Conservation (phyloP, 1,284 basidiomycete species). For the Cystobasidium slooffiae region DNA sequence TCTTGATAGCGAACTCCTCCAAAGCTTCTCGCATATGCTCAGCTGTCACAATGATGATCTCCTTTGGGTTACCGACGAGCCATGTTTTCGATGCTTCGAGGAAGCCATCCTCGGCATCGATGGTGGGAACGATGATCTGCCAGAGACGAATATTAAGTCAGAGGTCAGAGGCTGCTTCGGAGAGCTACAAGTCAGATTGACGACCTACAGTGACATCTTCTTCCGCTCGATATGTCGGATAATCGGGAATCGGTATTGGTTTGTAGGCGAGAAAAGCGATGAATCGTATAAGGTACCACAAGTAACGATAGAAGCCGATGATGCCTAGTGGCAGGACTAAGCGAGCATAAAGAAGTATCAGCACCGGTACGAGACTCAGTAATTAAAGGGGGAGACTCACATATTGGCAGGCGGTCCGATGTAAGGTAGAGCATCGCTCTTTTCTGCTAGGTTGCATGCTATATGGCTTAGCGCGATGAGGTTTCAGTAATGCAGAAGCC, state of each 20-base stretch:
- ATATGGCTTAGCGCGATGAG: too few species aligned
- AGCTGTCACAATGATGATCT: slow-evolving; percentile 91
- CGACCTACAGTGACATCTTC: slow-evolving; percentile 82
- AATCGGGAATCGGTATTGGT: slow-evolving; percentile 81
- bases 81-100: slow-evolving; percentile 74
- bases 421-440: slow-evolving; percentile 65
- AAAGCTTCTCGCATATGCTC: slow-evolving; percentile 84
- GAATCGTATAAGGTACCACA: slow-evolving; percentile 84
- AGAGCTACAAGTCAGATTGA: background rate
- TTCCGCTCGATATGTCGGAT: slow-evolving; percentile 81
- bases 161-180: background rate
- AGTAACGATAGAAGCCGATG: slow-evolving; percentile 87
- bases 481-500: too few species aligned
- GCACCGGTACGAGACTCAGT: too few species aligned
- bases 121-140: slow-evolving; percentile 77
- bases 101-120: slow-evolving; percentile 92
- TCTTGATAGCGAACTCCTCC: slow-evolving; percentile 80
- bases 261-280: slow-evolving; percentile 74
- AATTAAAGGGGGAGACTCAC: slow-evolving; percentile 66
- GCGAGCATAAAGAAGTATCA: too few species aligned
- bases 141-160: background rate
- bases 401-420: slow-evolving; percentile 76
- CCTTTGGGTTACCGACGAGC: slow-evolving; percentile 86
- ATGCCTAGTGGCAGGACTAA: slow-evolving; percentile 87
- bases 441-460: background rate